phyloP scores from a whole-genome alignment of 257 asterid genomes.

The Hygrophila difformis region DNA sequence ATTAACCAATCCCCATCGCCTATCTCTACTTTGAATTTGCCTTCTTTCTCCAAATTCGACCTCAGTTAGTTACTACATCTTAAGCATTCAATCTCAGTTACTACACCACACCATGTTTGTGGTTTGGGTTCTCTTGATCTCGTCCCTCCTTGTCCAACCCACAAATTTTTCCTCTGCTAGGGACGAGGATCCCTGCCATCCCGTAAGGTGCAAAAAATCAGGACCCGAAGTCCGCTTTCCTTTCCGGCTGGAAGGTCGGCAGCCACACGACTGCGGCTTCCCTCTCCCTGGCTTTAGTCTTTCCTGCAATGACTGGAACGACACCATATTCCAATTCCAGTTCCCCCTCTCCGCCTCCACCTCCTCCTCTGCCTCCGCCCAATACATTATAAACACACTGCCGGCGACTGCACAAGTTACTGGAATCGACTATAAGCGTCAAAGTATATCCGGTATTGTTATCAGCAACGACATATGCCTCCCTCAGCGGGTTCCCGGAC shows the following conservation, averaged over 20 bases:
- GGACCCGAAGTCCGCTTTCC: conserved; percentile 66
- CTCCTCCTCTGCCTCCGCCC: no score
- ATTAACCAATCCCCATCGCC: no score
- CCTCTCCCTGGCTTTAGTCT: conserved; percentile 52
- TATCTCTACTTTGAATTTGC: no score
- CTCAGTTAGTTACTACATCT: no score
- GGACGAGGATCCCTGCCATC: conserved; percentile 44
- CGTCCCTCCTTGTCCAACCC: no score
- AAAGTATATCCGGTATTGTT: conserved; percentile 24
- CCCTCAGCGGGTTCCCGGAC: conserved; percentile 35
- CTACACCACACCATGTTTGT: no score
- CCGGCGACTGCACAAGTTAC: conserved; percentile 26
- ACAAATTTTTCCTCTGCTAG: conserved; percentile 20
- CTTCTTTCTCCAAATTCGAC: no score
- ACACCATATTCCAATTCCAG: conserved; percentile 36
- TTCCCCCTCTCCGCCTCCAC: conserved; percentile 37
- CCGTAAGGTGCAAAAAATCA: conserved; percentile 35
- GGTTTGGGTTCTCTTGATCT: no score
- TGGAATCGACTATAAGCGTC: conserved; percentile 34
- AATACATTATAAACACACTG: conserved; percentile 26
- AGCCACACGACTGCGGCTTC: conserved; percentile 44
- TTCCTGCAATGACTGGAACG: conserved; percentile 33
- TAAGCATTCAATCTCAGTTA: no score
- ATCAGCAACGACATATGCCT: conserved; percentile 30
- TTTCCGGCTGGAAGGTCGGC: conserved; percentile 40